Base-by-base conservation (phyloP, 2,329 filamentous ascomycete species). In the Ophiostoma pallidulum region DNA sequence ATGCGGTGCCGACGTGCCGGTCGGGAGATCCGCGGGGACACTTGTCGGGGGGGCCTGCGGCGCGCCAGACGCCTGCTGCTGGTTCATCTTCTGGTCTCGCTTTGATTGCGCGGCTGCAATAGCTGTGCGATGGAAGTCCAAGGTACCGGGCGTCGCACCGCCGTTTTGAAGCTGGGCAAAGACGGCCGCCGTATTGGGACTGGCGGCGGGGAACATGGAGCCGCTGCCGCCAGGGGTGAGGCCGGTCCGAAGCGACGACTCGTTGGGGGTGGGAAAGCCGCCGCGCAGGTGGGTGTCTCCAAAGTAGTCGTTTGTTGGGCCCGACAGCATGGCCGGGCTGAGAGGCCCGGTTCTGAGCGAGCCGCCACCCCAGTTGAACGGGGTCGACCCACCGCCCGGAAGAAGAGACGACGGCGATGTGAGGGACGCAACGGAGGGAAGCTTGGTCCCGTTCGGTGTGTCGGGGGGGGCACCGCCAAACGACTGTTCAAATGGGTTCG, bases 401-500 rank as follows among this genome's bases (percentile, higher is more conserved):
- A 88, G 68, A 18, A 94, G 77, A 19, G 88, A 80, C 39, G 88
- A 88, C 7, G 92, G 91, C 40, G 92, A 97, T 20, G 92, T 94
- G 58, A 98, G 76, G 53, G 89, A 78, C 40, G 89, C 89, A 57
- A 97, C 89, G 14, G 90, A 86, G 43, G 92, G 92, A 53, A 98
- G 73, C 60, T 95, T 83, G 50, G 79, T 81, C 54, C 78, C 84
- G 57, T 87, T 86, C 14, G 91, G 89, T 28, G 91, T 94, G 64
- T 94, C 87, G 57, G 80, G 69, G 41, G 73, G 77, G 20, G 73
- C 69, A 47, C 70, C 70, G 52, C 77, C 82, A 63, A 98, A 98
- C 7, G 91, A 96, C 66, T 92, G 87, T 64, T 97, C 92, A 60
- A 98, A 97, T 8, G 92, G 91, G 66, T 98, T 97, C 51, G 89